Evolutionary conservation across 83 land plant genomes (phyloP).

Genomic region (Picea mariana): DNA sequence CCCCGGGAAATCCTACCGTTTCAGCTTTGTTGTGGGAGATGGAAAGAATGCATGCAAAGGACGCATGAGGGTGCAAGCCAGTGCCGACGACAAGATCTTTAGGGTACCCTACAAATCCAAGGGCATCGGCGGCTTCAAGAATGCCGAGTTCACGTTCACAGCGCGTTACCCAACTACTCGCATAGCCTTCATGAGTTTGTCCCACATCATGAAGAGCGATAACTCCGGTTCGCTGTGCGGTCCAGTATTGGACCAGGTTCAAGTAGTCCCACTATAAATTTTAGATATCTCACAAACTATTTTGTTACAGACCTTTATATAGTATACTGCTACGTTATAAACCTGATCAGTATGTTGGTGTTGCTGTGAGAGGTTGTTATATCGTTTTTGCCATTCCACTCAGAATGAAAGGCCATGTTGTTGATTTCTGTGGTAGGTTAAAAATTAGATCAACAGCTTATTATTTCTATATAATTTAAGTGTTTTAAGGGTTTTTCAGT

Average conservation of each 20-base stretch:
- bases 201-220: slow-evolving; percentile 21
- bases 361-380: too few relatives aligned
- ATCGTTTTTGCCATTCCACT: too few relatives aligned
- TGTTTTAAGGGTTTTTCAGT: too few relatives aligned
- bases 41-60: slow-evolving; percentile 30
- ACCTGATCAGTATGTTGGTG: too few relatives aligned
- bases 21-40: slow-evolving; percentile 33
- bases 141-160: slow-evolving; percentile 20
- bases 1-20: slow-evolving; percentile 19
- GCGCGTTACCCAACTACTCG: slow-evolving; percentile 19
- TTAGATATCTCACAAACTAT: too few relatives aligned
- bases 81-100: slow-evolving; percentile 23
- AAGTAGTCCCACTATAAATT: slow-evolving; percentile 15
- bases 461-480: too few relatives aligned
- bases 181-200: slow-evolving; percentile 25
- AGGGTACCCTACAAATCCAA: slow-evolving; percentile 33
- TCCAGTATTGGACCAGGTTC: slow-evolving; percentile 41
- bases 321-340: too few relatives aligned
- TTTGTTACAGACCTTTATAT: too few relatives aligned
- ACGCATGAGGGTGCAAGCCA: slow-evolving; percentile 32
- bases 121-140: slow-evolving; percentile 34
- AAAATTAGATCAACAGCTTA: too few relatives aligned
- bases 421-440: too few relatives aligned
- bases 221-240: slow-evolving; percentile 45
- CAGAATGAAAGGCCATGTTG: too few relatives aligned